A percentile compares a stretch with the other conserved stretches of the same genome.
Evolutionary conservation across 495 filamentous ascomycete species (phyloP).

Genomic region (Pyrenopolyporus hunteri): DNA sequence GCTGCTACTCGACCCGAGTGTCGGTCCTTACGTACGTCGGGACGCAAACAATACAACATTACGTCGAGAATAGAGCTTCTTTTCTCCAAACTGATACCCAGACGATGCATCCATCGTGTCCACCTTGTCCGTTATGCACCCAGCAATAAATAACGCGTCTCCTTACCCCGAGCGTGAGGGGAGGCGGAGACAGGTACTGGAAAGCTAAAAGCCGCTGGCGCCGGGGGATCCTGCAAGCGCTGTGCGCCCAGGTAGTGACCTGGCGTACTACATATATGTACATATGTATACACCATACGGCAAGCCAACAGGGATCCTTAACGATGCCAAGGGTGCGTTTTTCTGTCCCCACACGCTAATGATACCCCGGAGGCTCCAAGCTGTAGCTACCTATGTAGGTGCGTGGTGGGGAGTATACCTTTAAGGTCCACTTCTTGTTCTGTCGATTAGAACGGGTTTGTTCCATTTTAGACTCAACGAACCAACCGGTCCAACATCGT

Average conservation of each 20-base stretch:
- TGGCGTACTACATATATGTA: no score
- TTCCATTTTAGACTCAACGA: background rate
- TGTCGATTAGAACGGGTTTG: slow-evolving; percentile 11
- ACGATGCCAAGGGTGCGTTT: slow-evolving; percentile 18
- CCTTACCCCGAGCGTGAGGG: slow-evolving; percentile 6
- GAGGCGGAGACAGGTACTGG: background rate
- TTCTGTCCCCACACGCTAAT: slow-evolving; percentile 36
- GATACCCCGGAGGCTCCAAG: slow-evolving; percentile 41
- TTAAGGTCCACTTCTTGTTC: slow-evolving; percentile 15
- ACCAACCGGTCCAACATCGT: slow-evolving; percentile 18
- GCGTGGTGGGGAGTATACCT: slow-evolving; percentile 6
- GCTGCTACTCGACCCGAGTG: background rate
- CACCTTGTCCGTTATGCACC: slow-evolving; percentile 24
- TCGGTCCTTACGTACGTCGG: background rate
- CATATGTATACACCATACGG: no score
- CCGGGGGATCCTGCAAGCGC: slow-evolving; percentile 26
- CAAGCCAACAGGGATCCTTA: slow-evolving; percentile 22
- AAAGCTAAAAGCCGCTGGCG: background rate
- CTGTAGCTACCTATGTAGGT: slow-evolving; percentile 9
- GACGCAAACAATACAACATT: background rate
- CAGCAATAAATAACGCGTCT: slow-evolving; percentile 32
- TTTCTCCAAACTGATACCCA: slow-evolving; percentile 26
- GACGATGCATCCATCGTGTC: background rate
- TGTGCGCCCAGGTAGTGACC: slow-evolving; percentile 29
- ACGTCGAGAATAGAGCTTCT: slow-evolving; percentile 16